A percentile compares a stretch with the other conserved stretches of the same genome.
Evolutionary conservation across 768 basidiomycete species (phyloP).

Genomic region (Suillus fuscotomentosus): DNA sequence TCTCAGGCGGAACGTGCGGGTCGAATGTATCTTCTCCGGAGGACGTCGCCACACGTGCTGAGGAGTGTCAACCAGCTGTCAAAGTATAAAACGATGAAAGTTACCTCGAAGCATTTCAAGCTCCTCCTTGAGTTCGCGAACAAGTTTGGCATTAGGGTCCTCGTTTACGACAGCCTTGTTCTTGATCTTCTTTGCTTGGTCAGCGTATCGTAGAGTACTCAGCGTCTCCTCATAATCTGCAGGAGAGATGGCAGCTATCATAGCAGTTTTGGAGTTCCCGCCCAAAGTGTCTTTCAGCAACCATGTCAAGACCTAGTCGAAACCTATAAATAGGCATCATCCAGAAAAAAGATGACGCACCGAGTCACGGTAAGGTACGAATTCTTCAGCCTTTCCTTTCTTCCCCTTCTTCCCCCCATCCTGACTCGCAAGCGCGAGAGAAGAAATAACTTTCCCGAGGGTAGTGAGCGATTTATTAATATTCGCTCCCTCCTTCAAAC

Average conservation of each 20-base stretch:
- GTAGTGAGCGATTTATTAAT: conserved; percentile 99
- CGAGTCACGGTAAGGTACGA: conserved; percentile 96
- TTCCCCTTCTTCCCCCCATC: conserved; percentile 77
- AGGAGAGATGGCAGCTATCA: conserved; percentile 99
- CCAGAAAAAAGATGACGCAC: conserved; percentile 43
- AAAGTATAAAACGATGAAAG: conserved; percentile 16
- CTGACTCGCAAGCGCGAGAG: conserved; percentile 64
- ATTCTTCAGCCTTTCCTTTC: conserved; percentile 88
- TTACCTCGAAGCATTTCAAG: conserved; percentile 85
- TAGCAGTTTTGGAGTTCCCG: conserved; percentile 96
- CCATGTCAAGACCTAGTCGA: conserved; percentile 88
- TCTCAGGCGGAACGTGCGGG: conserved; percentile 85
- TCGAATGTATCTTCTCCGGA: conserved; percentile 78
- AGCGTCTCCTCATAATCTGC: conserved; percentile 98
- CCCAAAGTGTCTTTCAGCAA: conserved; percentile 96
- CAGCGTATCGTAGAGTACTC: conserved; percentile 95
- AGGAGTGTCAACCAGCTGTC: conserved; percentile 10
- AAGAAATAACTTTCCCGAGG: conserved; percentile 95
- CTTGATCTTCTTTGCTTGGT: conserved; percentile 99
- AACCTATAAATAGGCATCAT: not conserved
- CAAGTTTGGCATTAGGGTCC: conserved; percentile 98
- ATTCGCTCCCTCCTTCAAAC: conserved; percentile 96
- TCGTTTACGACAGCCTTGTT: conserved; percentile 99
- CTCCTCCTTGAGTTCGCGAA: conserved; percentile 98
- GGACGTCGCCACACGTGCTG: conserved; percentile 74